Evolutionary conservation across 1,284 basidiomycete species (phyloP).

Genomic region (Ceratobasidium papillatum): DNA sequence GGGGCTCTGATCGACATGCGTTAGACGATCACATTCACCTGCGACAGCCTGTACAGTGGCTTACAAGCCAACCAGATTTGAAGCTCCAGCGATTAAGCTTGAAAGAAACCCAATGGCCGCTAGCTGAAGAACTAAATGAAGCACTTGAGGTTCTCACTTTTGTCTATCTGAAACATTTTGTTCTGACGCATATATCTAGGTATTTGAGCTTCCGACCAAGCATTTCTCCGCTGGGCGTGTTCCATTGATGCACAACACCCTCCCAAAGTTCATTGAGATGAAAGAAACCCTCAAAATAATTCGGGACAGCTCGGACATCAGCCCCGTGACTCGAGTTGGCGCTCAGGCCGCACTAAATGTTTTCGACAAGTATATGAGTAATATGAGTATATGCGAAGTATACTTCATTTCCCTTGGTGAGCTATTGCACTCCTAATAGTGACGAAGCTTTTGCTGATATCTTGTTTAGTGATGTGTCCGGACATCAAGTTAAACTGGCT

Average conservation of each 20-base stretch:
- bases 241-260: slow-evolving; percentile 3
- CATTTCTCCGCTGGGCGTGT: slow-evolving; percentile 6
- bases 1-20: background rate
- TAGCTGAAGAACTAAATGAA: slow-evolving; percentile 11
- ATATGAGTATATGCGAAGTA: slow-evolving; percentile 33
- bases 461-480: slow-evolving; percentile 1
- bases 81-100: background rate
- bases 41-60: slow-evolving; percentile 4
- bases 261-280: background rate
- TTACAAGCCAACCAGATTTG: background rate
- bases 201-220: slow-evolving; percentile 11
- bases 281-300: background rate
- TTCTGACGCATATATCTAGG: slow-evolving; percentile 6
- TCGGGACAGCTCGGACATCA: background rate
- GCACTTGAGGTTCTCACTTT: slow-evolving; percentile 4
- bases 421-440: background rate
- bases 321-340: slow-evolving; percentile 1
- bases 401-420: slow-evolving; percentile 21
- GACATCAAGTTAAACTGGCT: slow-evolving; percentile 12
- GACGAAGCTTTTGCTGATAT: background rate
- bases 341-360: slow-evolving; percentile 26
- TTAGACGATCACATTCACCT: slow-evolving; percentile 11
- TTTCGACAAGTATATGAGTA: slow-evolving; percentile 25
- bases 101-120: background rate
- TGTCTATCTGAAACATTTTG: background rate